These are phyloP conservation scores for Exophiala calicioides DNA, from an alignment of 2,329 filamentous ascomycete species.

Conservation along the genomic window DNA sequence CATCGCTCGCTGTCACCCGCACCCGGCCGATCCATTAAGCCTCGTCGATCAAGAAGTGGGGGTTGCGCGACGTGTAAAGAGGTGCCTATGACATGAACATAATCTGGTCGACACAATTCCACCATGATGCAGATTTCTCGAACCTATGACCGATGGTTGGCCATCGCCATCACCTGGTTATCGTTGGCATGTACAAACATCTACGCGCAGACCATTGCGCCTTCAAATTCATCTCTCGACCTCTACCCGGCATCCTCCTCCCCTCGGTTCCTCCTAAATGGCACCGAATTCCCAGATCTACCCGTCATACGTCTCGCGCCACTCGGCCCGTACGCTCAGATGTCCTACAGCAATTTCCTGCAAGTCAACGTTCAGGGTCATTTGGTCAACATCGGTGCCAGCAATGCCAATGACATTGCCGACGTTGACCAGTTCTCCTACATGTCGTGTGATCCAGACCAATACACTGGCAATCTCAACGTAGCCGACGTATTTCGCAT, in stretches of 20 bases:
- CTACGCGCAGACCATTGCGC: constrained; percentile 25
- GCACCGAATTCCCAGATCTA: constrained; percentile 22
- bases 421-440: constrained; percentile 37
- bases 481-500: constrained; percentile 38
- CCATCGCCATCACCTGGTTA: constrained; percentile 11
- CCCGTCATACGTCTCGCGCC: constrained; percentile 23
- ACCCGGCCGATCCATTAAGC: not conserved
- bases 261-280: constrained; percentile 30
- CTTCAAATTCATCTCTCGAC: constrained; percentile 27
- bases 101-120: not conserved
- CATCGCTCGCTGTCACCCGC: not conserved
- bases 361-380: constrained; percentile 21
- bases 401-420: constrained; percentile 27
- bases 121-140: constrained; percentile 7
- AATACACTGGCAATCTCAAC: constrained; percentile 42
- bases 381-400: constrained; percentile 25
- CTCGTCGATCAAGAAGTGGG: constrained; percentile 1
- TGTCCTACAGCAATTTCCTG: constrained; percentile 24
- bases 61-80: not conserved
- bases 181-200: constrained; percentile 10
- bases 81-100: not conserved
- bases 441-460: constrained; percentile 43
- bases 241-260: constrained; percentile 23
- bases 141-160: constrained; percentile 6
- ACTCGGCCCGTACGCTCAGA: constrained; percentile 24